These are phyloP conservation scores for Camelina laxa DNA, from an alignment of 345 rosid species.

Conservation along the genomic window DNA sequence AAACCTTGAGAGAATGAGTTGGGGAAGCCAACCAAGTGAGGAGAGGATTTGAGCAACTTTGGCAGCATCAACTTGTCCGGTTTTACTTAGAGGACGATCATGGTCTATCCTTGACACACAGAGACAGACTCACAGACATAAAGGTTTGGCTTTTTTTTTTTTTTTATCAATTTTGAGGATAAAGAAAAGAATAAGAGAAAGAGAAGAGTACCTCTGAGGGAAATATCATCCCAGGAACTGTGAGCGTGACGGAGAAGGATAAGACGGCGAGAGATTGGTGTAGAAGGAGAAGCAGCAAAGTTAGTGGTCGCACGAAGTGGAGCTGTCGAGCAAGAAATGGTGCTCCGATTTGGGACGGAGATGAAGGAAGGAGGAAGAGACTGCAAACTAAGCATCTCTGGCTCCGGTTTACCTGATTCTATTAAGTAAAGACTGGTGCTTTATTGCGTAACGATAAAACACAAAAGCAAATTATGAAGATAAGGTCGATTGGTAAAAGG, in stretches of 20 bases:
- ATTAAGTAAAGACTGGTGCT: not conserved
- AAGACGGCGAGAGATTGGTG: conserved; percentile 70
- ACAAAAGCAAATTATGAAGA: not conserved
- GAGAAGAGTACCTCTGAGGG: conserved; percentile 62
- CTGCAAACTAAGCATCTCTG: conserved; percentile 33
- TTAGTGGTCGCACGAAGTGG: conserved; percentile 6
- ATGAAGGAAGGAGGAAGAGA: conserved; percentile 31
- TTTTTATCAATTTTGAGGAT: not conserved
- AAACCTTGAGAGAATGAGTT: conserved; percentile 82
- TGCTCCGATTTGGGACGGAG: conserved; percentile 23
- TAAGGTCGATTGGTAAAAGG: not conserved
- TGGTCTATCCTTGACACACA: conserved; percentile 54
- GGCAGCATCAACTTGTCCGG: conserved; percentile 70
- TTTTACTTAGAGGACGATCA: conserved; percentile 81
- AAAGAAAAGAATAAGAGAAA: not conserved
- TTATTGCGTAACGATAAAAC: not conserved
- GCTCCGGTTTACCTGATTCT: conserved; percentile 4
- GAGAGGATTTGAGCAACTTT: conserved; percentile 68
- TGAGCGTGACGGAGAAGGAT: conserved; percentile 93
- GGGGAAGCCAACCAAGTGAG: conserved; percentile 85
- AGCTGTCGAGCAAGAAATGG: conserved; percentile 22
- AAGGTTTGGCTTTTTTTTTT: not conserved
- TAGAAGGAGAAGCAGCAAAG: conserved; percentile 32
- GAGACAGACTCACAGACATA: not conserved
- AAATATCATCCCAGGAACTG: conserved; percentile 78